A percentile compares a stretch with the other conserved stretches of the same genome.
phyloP scores from a whole-genome alignment of 495 filamentous ascomycete species.

The Acidomyces sp. region DNA sequence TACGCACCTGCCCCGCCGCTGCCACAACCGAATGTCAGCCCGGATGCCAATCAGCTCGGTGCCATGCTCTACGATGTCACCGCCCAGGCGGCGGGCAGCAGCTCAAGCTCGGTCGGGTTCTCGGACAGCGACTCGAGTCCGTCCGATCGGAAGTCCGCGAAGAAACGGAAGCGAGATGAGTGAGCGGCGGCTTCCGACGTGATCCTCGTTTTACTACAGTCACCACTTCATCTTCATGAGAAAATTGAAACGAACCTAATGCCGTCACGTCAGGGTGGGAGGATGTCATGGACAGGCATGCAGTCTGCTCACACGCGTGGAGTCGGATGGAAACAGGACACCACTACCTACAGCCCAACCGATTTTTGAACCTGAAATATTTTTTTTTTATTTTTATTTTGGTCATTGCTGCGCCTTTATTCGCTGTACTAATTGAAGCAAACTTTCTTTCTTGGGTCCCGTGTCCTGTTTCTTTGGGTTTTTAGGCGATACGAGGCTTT shows the following conservation, averaged over 20 bases:
- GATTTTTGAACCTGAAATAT: background rate
- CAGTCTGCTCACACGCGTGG: background rate
- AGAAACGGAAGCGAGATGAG: slow-evolving; percentile 66
- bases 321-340: background rate
- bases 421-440: slow-evolving; percentile 1
- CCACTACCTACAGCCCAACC: background rate
- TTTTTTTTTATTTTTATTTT: background rate
- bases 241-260: slow-evolving; percentile 1
- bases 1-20: slow-evolving; percentile 3
- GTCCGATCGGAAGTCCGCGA: slow-evolving; percentile 40
- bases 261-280: slow-evolving; percentile 4
- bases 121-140: slow-evolving; percentile 37
- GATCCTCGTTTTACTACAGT: background rate
- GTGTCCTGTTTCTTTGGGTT: too few relatives aligned
- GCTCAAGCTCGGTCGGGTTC: slow-evolving; percentile 40
- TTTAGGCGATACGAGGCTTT: too few relatives aligned
- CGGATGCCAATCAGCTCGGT: slow-evolving; percentile 18
- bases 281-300: background rate
- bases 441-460: background rate
- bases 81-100: slow-evolving; percentile 38
- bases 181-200: background rate
- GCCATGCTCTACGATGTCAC: slow-evolving; percentile 29
- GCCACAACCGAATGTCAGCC: slow-evolving; percentile 12
- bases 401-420: background rate
- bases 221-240: background rate